Percentiles rank a stretch among this genome's conserved stretches.
Conservation (phyloP, 805 yeast genomes). For the Ogataea haglerorum region DNA sequence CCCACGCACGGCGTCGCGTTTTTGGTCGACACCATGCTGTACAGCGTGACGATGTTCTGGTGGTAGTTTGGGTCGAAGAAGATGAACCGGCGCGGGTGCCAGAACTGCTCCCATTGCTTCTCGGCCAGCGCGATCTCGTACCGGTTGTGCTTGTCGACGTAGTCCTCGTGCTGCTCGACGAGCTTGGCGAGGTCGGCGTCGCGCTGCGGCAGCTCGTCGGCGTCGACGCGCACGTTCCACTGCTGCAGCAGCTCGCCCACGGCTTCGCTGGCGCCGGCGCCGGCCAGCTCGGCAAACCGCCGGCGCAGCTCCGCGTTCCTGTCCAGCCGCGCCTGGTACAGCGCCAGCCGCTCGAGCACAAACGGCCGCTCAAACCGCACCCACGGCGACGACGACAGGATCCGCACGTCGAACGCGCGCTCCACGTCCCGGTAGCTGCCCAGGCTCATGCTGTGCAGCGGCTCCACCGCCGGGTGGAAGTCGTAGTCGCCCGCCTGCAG, state of each 20-base stretch:
- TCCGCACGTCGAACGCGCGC: slow-evolving; percentile 40
- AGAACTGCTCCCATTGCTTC: slow-evolving; percentile 69
- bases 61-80: slow-evolving; percentile 67
- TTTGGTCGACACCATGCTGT: slow-evolving; percentile 76
- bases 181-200: slow-evolving; percentile 36
- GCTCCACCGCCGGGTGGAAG: slow-evolving; percentile 13
- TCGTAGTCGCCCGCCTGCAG: slow-evolving; percentile 43
- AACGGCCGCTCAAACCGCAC: slow-evolving; percentile 69
- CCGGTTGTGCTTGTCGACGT: slow-evolving; percentile 27
- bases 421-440: slow-evolving; percentile 31
- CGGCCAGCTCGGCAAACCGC: slow-evolving; percentile 13
- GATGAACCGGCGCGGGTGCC: slow-evolving; percentile 40
- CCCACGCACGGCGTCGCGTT: slow-evolving; percentile 92
- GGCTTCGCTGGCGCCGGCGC: too few relatives aligned
- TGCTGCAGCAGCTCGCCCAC: slow-evolving; percentile 4
- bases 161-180: slow-evolving; percentile 32
- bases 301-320: slow-evolving; percentile 30
- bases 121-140: slow-evolving; percentile 35
- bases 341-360: slow-evolving; percentile 19
- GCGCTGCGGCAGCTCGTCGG: slow-evolving; percentile 36
- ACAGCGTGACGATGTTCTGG: slow-evolving; percentile 73
- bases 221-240: slow-evolving; percentile 18
- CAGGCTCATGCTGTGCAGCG: slow-evolving; percentile 19
- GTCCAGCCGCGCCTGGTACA: slow-evolving; percentile 26
- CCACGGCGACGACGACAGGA: slow-evolving; percentile 81